These are phyloP conservation scores for Paramarasmius palmivorus DNA, from an alignment of 1,284 basidiomycete species.

Conservation along the genomic window DNA sequence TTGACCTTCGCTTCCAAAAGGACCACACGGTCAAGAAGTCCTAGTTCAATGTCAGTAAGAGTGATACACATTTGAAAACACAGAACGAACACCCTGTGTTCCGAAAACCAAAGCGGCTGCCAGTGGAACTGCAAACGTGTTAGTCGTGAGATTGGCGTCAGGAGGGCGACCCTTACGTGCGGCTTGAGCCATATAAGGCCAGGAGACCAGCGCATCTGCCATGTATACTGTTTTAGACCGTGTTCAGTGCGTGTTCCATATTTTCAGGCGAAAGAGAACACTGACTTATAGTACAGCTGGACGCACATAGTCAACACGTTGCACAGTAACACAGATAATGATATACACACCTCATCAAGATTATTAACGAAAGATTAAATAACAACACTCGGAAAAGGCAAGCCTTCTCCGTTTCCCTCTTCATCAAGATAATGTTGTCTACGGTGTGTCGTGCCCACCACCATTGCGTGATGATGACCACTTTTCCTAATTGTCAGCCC, in stretches of 20 bases:
- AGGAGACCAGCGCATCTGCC: slow-evolving; percentile 26
- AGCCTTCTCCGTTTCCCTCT: slow-evolving; percentile 31
- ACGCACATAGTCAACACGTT: neutral
- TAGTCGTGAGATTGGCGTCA: slow-evolving; percentile 6
- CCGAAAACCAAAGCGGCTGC: slow-evolving; percentile 46
- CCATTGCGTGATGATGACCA: slow-evolving; percentile 22
- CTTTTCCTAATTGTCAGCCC: neutral
- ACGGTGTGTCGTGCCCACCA: slow-evolving; percentile 14
- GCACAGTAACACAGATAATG: neutral
- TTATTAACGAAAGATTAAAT: slow-evolving; percentile 32
- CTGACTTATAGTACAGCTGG: slow-evolving; percentile 39
- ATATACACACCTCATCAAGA: neutral
- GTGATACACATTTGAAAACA: neutral
- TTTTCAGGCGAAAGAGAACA: no score
- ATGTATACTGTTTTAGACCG: no score
- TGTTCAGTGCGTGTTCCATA: no score
- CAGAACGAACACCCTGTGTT: slow-evolving; percentile 41
- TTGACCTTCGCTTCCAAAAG: slow-evolving; percentile 25
- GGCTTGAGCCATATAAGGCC: slow-evolving; percentile 53
- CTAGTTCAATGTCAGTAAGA: slow-evolving; percentile 21
- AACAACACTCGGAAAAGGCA: slow-evolving; percentile 38
- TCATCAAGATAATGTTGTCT: slow-evolving; percentile 26
- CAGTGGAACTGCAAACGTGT: slow-evolving; percentile 38
- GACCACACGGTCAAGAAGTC: slow-evolving; percentile 37
- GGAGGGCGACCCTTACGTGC: slow-evolving; percentile 36